Percentiles rank a stretch among this genome's conserved stretches.
Evolutionary conservation across 768 basidiomycete species (phyloP).

Genomic region (Fomitopsis serialis): DNA sequence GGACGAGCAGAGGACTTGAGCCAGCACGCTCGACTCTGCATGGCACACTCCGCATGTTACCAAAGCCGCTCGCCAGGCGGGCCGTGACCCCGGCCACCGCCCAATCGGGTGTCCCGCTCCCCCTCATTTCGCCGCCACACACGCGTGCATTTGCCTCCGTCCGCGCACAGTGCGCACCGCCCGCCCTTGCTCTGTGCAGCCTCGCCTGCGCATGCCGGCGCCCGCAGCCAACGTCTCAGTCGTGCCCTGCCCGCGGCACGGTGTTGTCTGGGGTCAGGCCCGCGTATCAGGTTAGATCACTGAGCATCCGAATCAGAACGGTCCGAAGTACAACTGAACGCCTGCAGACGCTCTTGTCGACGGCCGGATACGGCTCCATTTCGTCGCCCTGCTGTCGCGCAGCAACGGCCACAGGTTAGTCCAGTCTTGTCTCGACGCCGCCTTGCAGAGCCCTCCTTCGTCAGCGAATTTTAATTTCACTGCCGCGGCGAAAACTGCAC

Average conservation of each 20-base stretch:
- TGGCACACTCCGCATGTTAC: constrained; percentile 10
- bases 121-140: background rate
- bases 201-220: no score
- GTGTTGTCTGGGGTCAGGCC: background rate
- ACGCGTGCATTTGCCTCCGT: no score
- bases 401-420: background rate
- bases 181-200: no score
- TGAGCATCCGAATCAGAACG: background rate
- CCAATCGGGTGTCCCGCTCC: no score
- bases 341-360: background rate
- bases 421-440: background rate
- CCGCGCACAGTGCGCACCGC: no score
- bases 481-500: background rate
- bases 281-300: background rate
- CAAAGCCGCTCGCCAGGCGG: constrained; percentile 3
- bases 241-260: background rate
- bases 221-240: no score
- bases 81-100: constrained; percentile 6
- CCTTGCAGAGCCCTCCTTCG: background rate
- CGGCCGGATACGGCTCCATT: background rate
- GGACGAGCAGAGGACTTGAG: constrained; percentile 4
- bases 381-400: background rate
- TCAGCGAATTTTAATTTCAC: background rate
- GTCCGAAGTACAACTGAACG: background rate
- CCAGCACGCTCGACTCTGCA: constrained; percentile 10